A percentile compares a stretch with the other conserved stretches of the same genome.
Conservation (phyloP, 225 moss, liverwort and hornwort species). For the Sphagnum contortum region DNA sequence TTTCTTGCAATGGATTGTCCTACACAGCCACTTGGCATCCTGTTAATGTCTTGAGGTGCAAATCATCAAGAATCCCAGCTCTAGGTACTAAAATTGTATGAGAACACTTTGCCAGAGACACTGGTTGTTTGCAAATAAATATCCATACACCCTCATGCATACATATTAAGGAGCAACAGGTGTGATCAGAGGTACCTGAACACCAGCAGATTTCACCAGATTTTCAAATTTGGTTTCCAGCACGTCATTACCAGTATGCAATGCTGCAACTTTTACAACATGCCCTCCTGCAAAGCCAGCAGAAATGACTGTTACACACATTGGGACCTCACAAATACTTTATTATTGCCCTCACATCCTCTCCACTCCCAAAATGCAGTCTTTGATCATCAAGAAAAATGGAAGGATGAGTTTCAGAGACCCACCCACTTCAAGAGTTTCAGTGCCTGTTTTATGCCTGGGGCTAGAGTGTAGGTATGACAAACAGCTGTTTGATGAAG, state of each 20-base stretch:
- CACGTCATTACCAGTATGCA: slow-evolving; percentile 9
- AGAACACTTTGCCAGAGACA: too few species aligned
- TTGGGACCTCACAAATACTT: too few species aligned
- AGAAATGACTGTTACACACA: too few species aligned
- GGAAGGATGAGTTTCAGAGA: slow-evolving; percentile 1
- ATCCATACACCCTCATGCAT: too few species aligned
- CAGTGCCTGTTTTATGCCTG: slow-evolving; percentile 8
- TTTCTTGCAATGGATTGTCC: too few species aligned
- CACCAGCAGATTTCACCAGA: slow-evolving; percentile 27
- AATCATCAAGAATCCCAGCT: too few species aligned
- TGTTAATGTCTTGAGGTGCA: too few species aligned
- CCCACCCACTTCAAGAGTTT: slow-evolving; percentile 36
- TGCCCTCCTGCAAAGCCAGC: slow-evolving; percentile 16
- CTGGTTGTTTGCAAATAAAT: too few species aligned
- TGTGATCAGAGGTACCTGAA: slow-evolving; percentile 13
- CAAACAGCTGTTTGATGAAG: slow-evolving; percentile 1
- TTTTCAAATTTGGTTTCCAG: slow-evolving; percentile 34
- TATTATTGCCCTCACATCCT: neutral
- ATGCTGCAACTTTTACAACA: slow-evolving; percentile 20
- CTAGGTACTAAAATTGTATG: too few species aligned
- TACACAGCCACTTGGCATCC: too few species aligned
- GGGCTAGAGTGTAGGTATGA: slow-evolving; percentile 15
- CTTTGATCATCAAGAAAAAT: neutral
- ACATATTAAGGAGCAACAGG: too few species aligned
- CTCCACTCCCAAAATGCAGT: neutral